Evolutionary conservation across 1,139 yeast genomes (phyloP).

Genomic region (Meyerozyma guilliermondii): DNA sequence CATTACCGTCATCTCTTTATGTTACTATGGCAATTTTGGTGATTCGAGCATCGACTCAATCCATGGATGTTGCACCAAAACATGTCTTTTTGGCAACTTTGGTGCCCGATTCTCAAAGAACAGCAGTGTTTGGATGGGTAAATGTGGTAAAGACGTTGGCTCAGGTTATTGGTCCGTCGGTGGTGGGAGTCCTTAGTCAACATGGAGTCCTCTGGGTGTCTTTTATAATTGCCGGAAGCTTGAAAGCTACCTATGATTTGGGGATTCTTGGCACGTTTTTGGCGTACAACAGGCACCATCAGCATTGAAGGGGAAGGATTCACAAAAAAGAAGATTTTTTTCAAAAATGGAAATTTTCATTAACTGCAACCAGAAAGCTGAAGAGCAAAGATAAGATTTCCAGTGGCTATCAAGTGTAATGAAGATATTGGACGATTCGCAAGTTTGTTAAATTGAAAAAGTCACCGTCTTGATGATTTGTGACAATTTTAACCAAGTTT

Average conservation of each 20-base stretch:
- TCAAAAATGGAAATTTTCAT: too few relatives aligned
- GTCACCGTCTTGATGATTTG: too few relatives aligned
- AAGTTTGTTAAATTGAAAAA: too few relatives aligned
- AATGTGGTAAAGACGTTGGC: conserved; percentile 39
- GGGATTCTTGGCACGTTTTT: conserved; percentile 34
- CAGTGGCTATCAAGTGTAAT: too few relatives aligned
- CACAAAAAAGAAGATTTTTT: too few relatives aligned
- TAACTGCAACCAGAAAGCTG: too few relatives aligned
- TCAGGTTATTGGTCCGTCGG: conserved; percentile 34
- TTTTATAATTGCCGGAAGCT: conserved; percentile 33
- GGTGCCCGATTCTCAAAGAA: conserved; percentile 30
- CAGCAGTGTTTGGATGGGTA: conserved; percentile 37
- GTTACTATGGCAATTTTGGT: conserved; percentile 27
- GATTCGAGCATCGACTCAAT: conserved; percentile 32
- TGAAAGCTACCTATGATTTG: conserved; percentile 35
- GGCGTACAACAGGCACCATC: conserved; percentile 21
- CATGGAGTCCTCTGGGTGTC: conserved; percentile 33
- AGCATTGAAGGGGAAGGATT: too few relatives aligned
- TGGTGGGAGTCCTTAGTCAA: conserved; percentile 31
- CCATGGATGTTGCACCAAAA: conserved; percentile 44
- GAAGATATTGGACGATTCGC: too few relatives aligned
- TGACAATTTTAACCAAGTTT: too few relatives aligned
- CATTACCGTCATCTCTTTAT: conserved; percentile 27
- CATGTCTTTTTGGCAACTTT: conserved; percentile 38
- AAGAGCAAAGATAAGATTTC: too few relatives aligned